A percentile compares a stretch with the other conserved stretches of the same genome.
These are phyloP conservation scores for Wallacemonas rigidus DNA, from an alignment of 208 protist species.

Conservation along the genomic window DNA sequence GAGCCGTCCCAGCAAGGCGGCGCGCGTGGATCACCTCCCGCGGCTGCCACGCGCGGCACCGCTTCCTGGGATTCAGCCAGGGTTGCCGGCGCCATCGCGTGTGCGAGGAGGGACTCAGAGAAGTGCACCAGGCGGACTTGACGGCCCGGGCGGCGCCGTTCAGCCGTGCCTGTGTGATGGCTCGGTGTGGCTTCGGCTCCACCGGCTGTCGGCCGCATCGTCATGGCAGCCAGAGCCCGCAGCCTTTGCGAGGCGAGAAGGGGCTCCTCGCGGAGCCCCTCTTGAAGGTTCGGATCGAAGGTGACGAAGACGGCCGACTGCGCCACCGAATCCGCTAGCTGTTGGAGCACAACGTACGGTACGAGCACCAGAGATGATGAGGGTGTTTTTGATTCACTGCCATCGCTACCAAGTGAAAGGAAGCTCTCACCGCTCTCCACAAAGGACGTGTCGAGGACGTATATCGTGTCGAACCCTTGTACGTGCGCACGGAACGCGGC, in stretches of 20 bases:
- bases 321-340: slow-evolving; percentile 60
- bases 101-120: slow-evolving; percentile 72
- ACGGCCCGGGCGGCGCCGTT: neutral
- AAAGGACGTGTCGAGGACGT: slow-evolving; percentile 84
- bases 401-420: slow-evolving; percentile 38
- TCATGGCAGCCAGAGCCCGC: slow-evolving; percentile 53
- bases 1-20: slow-evolving; percentile 11
- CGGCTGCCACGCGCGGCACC: too few species aligned
- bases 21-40: too few species aligned
- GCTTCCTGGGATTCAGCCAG: neutral
- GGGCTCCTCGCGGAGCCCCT: slow-evolving; percentile 47
- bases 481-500: slow-evolving; percentile 36
- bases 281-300: slow-evolving; percentile 64
- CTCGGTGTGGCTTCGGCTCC: neutral
- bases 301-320: slow-evolving; percentile 34
- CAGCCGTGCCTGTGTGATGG: neutral
- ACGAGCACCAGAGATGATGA: slow-evolving; percentile 50
- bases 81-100: slow-evolving; percentile 14
- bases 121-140: slow-evolving; percentile 69
- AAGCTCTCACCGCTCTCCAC: slow-evolving; percentile 80
- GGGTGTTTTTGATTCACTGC: neutral
- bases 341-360: slow-evolving; percentile 57
- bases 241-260: slow-evolving; percentile 75
- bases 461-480: slow-evolving; percentile 44
- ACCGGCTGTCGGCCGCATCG: neutral